Evolutionary conservation across 164 flowering plant genomes (phyloP).

Genomic region (Tetrastigma voinierianum): DNA sequence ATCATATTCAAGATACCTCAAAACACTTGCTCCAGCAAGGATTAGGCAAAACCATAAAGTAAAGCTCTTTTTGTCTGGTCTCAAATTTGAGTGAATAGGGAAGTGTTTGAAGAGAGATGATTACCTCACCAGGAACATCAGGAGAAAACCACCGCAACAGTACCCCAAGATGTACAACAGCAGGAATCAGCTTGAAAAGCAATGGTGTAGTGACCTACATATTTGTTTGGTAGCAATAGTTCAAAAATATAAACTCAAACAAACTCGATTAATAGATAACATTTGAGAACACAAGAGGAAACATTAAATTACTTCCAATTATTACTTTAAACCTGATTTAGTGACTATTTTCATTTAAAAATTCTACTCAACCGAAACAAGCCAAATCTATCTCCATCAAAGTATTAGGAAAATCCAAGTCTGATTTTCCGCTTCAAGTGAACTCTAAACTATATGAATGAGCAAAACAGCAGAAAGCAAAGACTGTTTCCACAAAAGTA

Average conservation of each 20-base stretch:
- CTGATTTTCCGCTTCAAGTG: too few relatives aligned
- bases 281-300: too few relatives aligned
- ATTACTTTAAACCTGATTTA: too few relatives aligned
- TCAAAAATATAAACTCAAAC: background rate
- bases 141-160: slow-evolving; percentile 81
- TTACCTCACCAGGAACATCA: slow-evolving; percentile 69
- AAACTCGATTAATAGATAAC: too few relatives aligned
- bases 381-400: too few relatives aligned
- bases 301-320: too few relatives aligned
- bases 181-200: slow-evolving; percentile 92
- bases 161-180: slow-evolving; percentile 89
- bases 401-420: too few relatives aligned
- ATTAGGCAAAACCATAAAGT: slow-evolving; percentile 3
- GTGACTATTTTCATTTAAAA: too few relatives aligned
- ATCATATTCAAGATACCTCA: slow-evolving; percentile 33
- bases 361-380: too few relatives aligned
- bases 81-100: background rate
- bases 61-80: background rate
- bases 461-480: too few relatives aligned
- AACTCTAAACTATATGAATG: too few relatives aligned
- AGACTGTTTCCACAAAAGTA: too few relatives aligned
- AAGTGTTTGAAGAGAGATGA: background rate
- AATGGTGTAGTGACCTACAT: slow-evolving; percentile 92
- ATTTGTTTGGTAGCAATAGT: slow-evolving; percentile 3
- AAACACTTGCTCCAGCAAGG: slow-evolving; percentile 17